Base-by-base conservation (phyloP, 495 filamentous ascomycete genomes). In the Jackrogersella minutella region DNA sequence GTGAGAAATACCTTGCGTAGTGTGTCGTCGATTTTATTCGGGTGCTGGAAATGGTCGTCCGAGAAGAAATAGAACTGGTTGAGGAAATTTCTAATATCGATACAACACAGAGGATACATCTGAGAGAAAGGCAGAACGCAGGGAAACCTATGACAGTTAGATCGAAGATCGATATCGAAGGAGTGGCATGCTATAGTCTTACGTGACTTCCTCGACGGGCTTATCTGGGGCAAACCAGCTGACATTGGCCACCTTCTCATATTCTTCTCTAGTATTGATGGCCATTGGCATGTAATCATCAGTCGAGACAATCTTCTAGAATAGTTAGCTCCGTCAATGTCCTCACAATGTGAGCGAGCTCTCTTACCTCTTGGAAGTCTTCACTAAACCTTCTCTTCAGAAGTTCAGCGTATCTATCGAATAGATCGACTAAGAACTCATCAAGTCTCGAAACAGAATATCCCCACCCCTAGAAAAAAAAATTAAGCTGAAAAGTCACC, bases 221-320 rank as follows among this genome's bases (percentile, higher is more conserved):
- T 89, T 91, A 9, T 95, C 91, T 40, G 92, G 93, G 7, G 82
- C 88, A 73, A 95, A 97, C 93, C 93, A 98, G 75, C 87, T 94
- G 53, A 97, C 92, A 57, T 90, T 91, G 66, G 97, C 86, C 21
- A 99, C 93, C 70, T 97, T 96, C 63, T 96, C 91, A 74, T 96
- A 97, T 69, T 97, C 93, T 58, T 96, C 93, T n/a, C 82, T 66
- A 21, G 88, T 91, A 61, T 90, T 88, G 69, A 97, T 96, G 5
- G 91, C 88, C 96, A 99, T 98, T 16, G 96, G 96, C 93, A 98
- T 97, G 77, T 98, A 99, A 74, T 99, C 95, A 74, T 99, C 95
- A 10, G 93, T 96, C 9, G 89, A 91, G 24, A 99, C 92, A 75
- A 97, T 96, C 88, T 95, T 87, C 68, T 85, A 26, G 90, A 81